phyloP scores from a whole-genome alignment of 2,329 filamentous ascomycete genomes.

The Corynespora cassiicola region DNA sequence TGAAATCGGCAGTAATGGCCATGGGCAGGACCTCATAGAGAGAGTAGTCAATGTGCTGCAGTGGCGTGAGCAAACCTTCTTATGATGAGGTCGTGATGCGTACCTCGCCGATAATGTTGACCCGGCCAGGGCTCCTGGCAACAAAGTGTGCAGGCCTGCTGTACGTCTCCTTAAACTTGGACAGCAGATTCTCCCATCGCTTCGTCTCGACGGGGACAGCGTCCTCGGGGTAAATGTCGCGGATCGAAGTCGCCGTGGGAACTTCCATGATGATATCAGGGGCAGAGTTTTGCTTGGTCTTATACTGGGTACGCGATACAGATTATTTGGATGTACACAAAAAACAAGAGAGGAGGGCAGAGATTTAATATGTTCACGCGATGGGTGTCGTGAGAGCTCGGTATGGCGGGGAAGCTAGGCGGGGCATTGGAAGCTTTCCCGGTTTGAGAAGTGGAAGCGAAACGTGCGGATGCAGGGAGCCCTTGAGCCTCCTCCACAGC shows the following conservation, averaged over 20 bases:
- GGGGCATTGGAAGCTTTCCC: constrained; percentile 25
- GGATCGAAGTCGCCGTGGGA: constrained; percentile 75
- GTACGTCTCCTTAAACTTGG: constrained; percentile 74
- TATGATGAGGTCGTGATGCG: constrained; percentile 2
- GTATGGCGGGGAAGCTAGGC: constrained; percentile 29
- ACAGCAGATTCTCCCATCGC: constrained; percentile 78
- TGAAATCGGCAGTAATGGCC: constrained; percentile 89
- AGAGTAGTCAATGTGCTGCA: constrained; percentile 91
- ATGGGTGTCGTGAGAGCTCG: constrained; percentile 25
- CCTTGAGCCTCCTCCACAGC: too few relatives aligned
- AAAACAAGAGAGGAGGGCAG: constrained; percentile 1
- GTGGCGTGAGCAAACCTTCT: too few relatives aligned
- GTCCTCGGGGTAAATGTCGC: constrained; percentile 83
- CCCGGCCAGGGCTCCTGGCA: constrained; percentile 87
- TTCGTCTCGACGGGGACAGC: constrained; percentile 70
- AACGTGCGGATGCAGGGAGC: constrained; percentile 4
- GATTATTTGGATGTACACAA: constrained; percentile 1
- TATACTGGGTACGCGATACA: too few relatives aligned
- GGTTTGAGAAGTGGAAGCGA: constrained; percentile 23
- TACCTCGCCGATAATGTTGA: constrained; percentile 95
- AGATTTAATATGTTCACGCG: constrained; percentile 12
- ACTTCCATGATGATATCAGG: constrained; percentile 56
- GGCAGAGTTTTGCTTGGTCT: constrained; percentile 1
- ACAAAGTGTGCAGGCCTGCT: constrained; percentile 78
- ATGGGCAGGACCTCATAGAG: constrained; percentile 95